phyloP scores from a whole-genome alignment of 176 grass and related monocot genomes.

The bread wheat (Triticum aestivum) region IWGSC_CS_RefSeq_v2.1 NC_057798.1:564695267-564695766 shows the following conservation, averaged over 20 bases:
- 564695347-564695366: too few species aligned
- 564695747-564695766: neutral
- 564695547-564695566: too few species aligned
- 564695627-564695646: neutral
- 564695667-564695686: neutral
- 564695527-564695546: neutral
- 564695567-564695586: neutral
- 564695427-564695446: neutral
- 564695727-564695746: neutral
- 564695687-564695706: too few species aligned
- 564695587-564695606: conserved; percentile 17
- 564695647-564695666: neutral
- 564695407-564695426: neutral
- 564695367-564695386: too few species aligned
- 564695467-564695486: neutral
- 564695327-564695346: neutral
- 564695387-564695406: neutral
- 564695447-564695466: conserved; percentile 10
- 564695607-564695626: neutral
- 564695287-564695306: conserved; percentile 7
- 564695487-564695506: neutral
- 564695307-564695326: neutral
- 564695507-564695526: conserved; percentile 2
- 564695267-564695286: neutral
- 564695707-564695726: too few species aligned